Evolutionary conservation across 176 grass and related monocot genomes (phyloP).

Genomic region (Canna indica): DNA sequence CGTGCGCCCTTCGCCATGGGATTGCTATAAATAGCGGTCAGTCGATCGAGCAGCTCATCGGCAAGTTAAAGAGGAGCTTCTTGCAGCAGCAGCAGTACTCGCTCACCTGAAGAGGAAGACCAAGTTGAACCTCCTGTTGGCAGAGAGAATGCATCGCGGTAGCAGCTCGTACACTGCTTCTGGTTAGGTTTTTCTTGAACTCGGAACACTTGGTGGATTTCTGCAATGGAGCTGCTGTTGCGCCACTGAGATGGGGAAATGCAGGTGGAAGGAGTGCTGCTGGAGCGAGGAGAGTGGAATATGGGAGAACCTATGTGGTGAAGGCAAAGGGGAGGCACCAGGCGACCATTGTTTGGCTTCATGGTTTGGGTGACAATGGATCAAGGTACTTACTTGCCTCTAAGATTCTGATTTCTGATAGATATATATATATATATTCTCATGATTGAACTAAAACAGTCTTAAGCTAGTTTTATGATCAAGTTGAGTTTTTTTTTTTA

Average conservation of each 20-base stretch:
- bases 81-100: too few relatives aligned
- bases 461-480: too few relatives aligned
- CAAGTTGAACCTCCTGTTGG: background rate
- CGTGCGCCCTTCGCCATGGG: too few relatives aligned
- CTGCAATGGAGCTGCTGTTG: background rate
- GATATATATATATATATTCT: background rate
- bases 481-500: too few relatives aligned
- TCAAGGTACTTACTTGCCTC: background rate
- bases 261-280: background rate
- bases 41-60: background rate
- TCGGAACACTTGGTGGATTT: background rate
- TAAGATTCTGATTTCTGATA: background rate
- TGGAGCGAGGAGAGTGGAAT: background rate
- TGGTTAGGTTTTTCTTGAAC: background rate
- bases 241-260: background rate
- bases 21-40: slow-evolving; percentile 3
- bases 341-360: slow-evolving; percentile 4
- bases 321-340: background rate
- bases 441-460: background rate
- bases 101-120: background rate
- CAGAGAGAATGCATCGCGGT: background rate
- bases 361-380: slow-evolving; percentile 11
- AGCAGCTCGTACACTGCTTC: slow-evolving; percentile 1
- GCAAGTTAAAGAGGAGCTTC: background rate
- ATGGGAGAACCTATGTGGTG: slow-evolving; percentile 2